These are phyloP conservation scores for Colletotrichum lentis DNA, from an alignment of 2,329 filamentous ascomycete genomes.

Conservation along the genomic window DNA sequence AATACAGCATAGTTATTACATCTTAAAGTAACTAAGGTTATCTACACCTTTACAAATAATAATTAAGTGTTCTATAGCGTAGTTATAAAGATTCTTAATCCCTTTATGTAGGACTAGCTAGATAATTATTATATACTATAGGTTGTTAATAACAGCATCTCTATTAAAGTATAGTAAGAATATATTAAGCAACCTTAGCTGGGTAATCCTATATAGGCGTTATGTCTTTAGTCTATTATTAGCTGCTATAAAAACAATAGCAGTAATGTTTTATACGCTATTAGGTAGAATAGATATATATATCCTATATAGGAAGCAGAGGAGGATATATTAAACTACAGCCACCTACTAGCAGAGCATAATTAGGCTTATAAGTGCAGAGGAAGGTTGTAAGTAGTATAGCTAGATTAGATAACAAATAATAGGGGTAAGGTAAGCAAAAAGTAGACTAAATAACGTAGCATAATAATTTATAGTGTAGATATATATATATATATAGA, in stretches of 20 bases:
- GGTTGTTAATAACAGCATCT: neutral
- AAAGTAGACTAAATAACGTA: neutral
- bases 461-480: neutral
- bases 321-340: neutral
- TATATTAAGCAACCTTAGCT: neutral
- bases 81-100: neutral
- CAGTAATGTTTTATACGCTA: neutral
- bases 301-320: neutral
- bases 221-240: neutral
- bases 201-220: neutral
- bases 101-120: neutral
- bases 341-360: neutral
- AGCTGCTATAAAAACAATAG: neutral
- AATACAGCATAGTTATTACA: neutral
- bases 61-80: neutral
- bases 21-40: neutral
- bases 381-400: neutral
- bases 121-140: neutral
- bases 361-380: neutral
- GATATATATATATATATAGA: neutral
- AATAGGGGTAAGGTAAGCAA: neutral
- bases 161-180: slow-evolving; percentile 1
- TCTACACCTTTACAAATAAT: neutral
- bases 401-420: too few relatives aligned
- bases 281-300: neutral